Conservation (phyloP, 441 rosid species). For the Sinapis alba region DNA sequence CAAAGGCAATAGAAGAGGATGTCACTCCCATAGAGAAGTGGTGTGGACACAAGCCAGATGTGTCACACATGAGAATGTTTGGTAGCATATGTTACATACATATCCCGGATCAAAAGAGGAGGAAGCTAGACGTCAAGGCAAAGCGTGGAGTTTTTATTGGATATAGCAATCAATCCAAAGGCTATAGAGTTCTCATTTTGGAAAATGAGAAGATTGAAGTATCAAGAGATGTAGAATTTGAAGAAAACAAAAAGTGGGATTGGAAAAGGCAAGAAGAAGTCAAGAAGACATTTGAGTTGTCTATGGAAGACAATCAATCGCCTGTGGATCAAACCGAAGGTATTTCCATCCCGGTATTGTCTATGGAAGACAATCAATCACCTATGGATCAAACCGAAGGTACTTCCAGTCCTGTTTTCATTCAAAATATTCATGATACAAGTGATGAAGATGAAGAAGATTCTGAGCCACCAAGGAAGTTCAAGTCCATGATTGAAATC, state of each 20-base stretch:
- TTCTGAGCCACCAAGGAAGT: too few relatives aligned
- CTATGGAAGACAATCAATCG: too few relatives aligned
- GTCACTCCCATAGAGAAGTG: neutral
- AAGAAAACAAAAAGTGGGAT: neutral
- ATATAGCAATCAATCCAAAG: neutral
- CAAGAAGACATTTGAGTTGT: neutral
- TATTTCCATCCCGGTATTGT: too few relatives aligned
- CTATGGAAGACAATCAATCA: too few relatives aligned
- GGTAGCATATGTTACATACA: neutral
- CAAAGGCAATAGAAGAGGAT: neutral
- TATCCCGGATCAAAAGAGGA: neutral
- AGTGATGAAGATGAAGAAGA: too few relatives aligned
- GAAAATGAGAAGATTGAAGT: slow-evolving; percentile 8
- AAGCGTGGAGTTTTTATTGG: neutral
- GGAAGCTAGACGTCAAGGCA: neutral
- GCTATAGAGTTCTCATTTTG: neutral
- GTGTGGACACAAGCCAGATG: slow-evolving; percentile 5
- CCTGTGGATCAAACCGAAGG: too few relatives aligned
- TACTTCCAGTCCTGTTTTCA: too few relatives aligned
- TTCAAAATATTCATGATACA: too few relatives aligned
- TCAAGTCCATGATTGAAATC: too few relatives aligned
- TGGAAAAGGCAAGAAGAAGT: neutral
- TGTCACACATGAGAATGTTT: neutral
- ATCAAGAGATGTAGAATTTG: neutral
- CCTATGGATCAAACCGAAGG: too few relatives aligned